Conservation (phyloP, 331 rosid genomes). For the Acacia pycnantha region DNA sequence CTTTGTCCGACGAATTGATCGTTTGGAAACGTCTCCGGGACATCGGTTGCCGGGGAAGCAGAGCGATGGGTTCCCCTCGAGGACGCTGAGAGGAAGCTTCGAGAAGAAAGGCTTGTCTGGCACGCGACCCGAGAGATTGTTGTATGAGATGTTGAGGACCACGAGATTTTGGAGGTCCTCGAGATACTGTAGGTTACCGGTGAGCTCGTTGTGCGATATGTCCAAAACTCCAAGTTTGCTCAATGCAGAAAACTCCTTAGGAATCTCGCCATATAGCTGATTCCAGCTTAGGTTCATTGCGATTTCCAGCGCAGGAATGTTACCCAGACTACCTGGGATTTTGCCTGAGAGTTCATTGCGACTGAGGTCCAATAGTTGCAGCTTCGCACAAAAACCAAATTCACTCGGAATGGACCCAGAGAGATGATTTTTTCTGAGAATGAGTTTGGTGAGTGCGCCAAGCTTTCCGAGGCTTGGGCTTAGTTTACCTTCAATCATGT, state of each 20-base stretch:
- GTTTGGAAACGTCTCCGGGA: not conserved
- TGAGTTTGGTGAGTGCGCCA: slow-evolving; percentile 66
- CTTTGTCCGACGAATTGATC: slow-evolving; percentile 30
- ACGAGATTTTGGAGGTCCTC: slow-evolving; percentile 77
- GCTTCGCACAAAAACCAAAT: slow-evolving; percentile 60
- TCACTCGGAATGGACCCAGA: slow-evolving; percentile 66
- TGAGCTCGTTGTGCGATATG: slow-evolving; percentile 69
- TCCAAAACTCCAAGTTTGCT: slow-evolving; percentile 81
- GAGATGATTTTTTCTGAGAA: slow-evolving; percentile 62
- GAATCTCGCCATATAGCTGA: slow-evolving; percentile 63
- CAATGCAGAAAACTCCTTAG: slow-evolving; percentile 55
- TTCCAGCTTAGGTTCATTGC: slow-evolving; percentile 81
- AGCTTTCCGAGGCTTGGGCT: slow-evolving; percentile 60
- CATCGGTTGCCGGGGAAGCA: slow-evolving; percentile 64
- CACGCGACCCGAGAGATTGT: slow-evolving; percentile 71
- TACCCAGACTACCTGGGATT: slow-evolving; percentile 66
- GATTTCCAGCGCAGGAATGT: slow-evolving; percentile 75
- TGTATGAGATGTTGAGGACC: slow-evolving; percentile 75
- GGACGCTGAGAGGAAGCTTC: slow-evolving; percentile 67
- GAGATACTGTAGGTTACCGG: slow-evolving; percentile 66
- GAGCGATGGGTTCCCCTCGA: slow-evolving; percentile 70
- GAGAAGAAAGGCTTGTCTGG: slow-evolving; percentile 85
- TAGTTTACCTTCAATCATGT: slow-evolving; percentile 62
- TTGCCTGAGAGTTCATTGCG: slow-evolving; percentile 56
- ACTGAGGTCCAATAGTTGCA: slow-evolving; percentile 78